A percentile compares a stretch with the other conserved stretches of the same genome.
phyloP scores from a whole-genome alignment of 2,329 filamentous ascomycete genomes.

The Ophiostoma ips region DNA sequence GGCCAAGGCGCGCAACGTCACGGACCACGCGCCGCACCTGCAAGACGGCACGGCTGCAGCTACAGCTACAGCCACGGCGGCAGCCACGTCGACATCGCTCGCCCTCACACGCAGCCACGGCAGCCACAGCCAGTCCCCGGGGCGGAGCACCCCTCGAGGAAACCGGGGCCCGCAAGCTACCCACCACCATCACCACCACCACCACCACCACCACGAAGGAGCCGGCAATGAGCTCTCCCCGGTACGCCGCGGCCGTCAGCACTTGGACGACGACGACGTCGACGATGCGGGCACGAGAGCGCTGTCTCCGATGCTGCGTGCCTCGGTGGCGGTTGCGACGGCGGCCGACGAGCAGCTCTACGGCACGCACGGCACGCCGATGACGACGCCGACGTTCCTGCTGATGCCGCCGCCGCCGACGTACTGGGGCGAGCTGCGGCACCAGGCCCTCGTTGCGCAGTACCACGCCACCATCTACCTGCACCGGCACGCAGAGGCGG shows the following conservation, averaged over 20 bases:
- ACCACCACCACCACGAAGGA: background rate
- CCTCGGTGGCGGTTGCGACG: background rate
- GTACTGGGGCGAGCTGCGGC: constrained; percentile 20
- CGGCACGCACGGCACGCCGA: background rate
- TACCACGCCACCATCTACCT: constrained; percentile 23
- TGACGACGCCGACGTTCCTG: constrained; percentile 21
- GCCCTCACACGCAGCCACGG: constrained; percentile 29
- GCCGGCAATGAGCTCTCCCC: constrained; percentile 5
- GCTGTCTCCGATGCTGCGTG: background rate
- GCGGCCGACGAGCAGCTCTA: background rate
- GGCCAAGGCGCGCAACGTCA: too few relatives aligned
- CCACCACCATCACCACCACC: too few relatives aligned
- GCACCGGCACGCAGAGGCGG: constrained; percentile 18
- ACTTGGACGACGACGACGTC: background rate
- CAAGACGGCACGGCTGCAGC: constrained; percentile 21
- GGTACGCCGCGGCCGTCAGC: background rate
- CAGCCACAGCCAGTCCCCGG: constrained; percentile 20
- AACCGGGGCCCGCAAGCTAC: too few relatives aligned
- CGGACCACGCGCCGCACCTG: too few relatives aligned
- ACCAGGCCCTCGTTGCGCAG: constrained; percentile 22
- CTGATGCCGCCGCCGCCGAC: constrained; percentile 36
- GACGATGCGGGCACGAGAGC: background rate
- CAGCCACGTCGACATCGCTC: constrained; percentile 21
- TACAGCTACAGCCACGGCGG: too few relatives aligned
- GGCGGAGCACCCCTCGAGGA: too few relatives aligned